Conservation (phyloP, 106 monocot species). For the Dendrobium officinale region DNA sequence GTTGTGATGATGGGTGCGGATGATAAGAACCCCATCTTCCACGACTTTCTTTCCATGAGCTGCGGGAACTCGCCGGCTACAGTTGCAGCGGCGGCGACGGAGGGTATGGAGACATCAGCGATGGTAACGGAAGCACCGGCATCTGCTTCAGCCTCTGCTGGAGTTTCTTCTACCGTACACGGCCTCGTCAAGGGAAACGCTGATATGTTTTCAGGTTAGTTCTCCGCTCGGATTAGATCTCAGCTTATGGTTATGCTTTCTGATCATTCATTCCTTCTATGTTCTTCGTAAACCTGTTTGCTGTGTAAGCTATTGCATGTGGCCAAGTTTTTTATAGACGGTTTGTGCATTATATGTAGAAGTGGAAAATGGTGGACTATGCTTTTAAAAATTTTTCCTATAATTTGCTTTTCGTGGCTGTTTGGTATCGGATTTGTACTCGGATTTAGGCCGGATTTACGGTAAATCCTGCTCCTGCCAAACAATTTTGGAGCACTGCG, state of each 20-base stretch:
- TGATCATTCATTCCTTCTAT: neutral
- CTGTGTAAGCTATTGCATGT: neutral
- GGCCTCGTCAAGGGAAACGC: neutral
- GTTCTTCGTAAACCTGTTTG: neutral
- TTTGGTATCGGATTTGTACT: too few species aligned
- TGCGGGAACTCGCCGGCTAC: neutral
- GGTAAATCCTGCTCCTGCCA: too few species aligned
- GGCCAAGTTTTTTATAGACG: neutral
- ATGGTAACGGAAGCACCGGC: neutral
- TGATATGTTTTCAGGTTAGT: constrained; percentile 4
- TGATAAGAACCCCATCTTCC: constrained; percentile 10
- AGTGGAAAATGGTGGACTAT: neutral
- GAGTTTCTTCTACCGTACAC: neutral
- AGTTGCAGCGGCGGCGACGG: neutral
- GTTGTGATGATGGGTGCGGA: constrained; percentile 10
- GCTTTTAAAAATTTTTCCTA: neutral
- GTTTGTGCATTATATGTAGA: neutral
- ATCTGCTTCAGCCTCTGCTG: neutral
- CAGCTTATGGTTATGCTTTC: neutral
- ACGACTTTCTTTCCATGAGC: constrained; percentile 7
- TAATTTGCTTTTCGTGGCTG: neutral
- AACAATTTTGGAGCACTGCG: too few species aligned
- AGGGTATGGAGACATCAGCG: neutral
- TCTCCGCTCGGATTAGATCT: neutral
- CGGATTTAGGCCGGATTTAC: too few species aligned